Base-by-base conservation (phyloP, 1,284 basidiomycete genomes). In the Bjerkandera adusta region DNA sequence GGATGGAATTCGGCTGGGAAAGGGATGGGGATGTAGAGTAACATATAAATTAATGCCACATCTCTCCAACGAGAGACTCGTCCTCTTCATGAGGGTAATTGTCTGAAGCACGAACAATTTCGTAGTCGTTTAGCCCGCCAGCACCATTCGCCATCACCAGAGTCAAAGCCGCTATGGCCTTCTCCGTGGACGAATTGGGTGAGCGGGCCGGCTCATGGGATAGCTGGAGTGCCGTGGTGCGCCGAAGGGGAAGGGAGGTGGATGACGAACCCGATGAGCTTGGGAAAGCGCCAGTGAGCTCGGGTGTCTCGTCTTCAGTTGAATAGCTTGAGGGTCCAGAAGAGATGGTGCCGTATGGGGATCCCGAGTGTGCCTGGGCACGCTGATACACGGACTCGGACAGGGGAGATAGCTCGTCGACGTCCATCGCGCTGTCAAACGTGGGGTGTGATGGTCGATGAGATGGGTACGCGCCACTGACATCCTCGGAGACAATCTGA, bases 101-200 rank as follows among this genome's bases (percentile, higher is more conserved):
- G 45, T 79, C 67, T 35, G 72, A 60, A 24, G 68, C 65, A 50
- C 71, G 72, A 34, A 84, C 66, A 6, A 74, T 71, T 46, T 71
- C 68, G 51, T 86, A 87, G 57, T 87, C 84, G 47, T 68, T 76
- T 33, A 87, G 63, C 34, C 81, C 74, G 3, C 78, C 82, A n/a
- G 83, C 82, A 27, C 84, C 85, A 52, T 77, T 85, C 5, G 81
- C 81, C 60, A 87, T 71, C 12, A 81, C 83, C 4, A 87, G 65
- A 38, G 69, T 74, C 15, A 86, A 67, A 12, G 78, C 81, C 18
- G 76, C 80, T 37, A 86, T 67, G n/a, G 76, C 76, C 56, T 80
- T 83, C 49, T 84, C 81, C 11, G 73, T 68, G 34, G 68, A 68
- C 30, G 73, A 68, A 10, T 74, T 52, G 6, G 54, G 49, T 20